Conservation (phyloP, 108 stramenopile genomes). For the Stephanodiscus triporus region DNA sequence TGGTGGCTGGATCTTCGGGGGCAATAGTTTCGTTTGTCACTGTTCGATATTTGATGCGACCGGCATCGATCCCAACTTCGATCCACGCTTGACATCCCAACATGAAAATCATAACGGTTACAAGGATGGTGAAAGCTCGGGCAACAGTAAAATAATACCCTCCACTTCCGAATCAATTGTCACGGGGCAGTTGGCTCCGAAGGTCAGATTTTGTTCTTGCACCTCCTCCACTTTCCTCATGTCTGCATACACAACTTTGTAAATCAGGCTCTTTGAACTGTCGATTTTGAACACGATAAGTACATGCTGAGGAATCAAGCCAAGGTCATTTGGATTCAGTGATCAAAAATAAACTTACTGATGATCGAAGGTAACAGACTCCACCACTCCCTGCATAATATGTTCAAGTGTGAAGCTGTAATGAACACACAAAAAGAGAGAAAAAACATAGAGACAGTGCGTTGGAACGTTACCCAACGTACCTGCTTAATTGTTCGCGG, state of each 20-base stretch:
- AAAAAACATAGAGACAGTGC: too few relatives aligned
- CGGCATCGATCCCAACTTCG: slow-evolving; percentile 1
- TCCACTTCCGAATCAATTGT: slow-evolving; percentile 11
- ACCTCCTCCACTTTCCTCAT: not conserved
- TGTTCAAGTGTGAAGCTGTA: not conserved
- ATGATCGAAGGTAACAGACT: slow-evolving; percentile 7
- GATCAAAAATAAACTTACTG: not conserved
- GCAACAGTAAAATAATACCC: not conserved
- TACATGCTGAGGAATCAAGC: not conserved
- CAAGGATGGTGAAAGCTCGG: not conserved
- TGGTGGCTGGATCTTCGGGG: not conserved
- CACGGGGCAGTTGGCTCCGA: slow-evolving; percentile 5
- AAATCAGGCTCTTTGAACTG: not conserved
- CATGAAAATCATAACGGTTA: slow-evolving; percentile 11
- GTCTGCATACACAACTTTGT: slow-evolving; percentile 3
- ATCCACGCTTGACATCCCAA: not conserved
- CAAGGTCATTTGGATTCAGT: too few relatives aligned
- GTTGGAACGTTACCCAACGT: too few relatives aligned
- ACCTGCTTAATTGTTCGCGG: too few relatives aligned
- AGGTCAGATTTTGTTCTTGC: not conserved
- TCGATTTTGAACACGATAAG: not conserved
- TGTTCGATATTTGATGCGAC: slow-evolving; percentile 10
- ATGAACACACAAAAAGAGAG: too few relatives aligned
- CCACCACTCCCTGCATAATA: slow-evolving; percentile 1
- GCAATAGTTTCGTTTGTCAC: not conserved